phyloP scores from a whole-genome alignment of 2,329 filamentous ascomycete species.

The Sporothrix globosa region DNA sequence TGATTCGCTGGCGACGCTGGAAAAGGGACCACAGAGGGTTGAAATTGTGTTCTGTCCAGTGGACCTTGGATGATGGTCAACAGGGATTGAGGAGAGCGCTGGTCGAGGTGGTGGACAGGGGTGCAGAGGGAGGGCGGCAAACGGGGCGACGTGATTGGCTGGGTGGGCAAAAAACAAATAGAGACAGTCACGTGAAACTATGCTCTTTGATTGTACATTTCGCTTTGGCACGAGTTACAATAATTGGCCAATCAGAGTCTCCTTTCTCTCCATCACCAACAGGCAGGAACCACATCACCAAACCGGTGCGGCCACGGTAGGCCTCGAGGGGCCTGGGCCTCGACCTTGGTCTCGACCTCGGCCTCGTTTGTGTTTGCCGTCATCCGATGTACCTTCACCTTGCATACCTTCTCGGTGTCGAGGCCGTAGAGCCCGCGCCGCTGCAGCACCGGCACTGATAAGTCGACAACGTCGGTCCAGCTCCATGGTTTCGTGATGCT shows the following conservation, averaged over 20 bases:
- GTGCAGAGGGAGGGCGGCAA: slow-evolving; percentile 34
- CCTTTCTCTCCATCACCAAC: slow-evolving; percentile 14
- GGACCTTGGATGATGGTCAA: slow-evolving; percentile 13
- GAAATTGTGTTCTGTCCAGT: background rate
- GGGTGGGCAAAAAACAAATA: background rate
- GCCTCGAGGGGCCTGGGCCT: slow-evolving; percentile 12
- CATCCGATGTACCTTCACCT: background rate
- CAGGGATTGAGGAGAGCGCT: slow-evolving; percentile 1
- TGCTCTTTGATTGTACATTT: background rate
- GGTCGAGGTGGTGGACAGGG: slow-evolving; percentile 3
- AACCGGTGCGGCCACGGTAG: slow-evolving; percentile 1
- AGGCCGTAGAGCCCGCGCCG: slow-evolving; percentile 48
- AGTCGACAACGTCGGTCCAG: slow-evolving; percentile 67
- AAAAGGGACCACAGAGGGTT: background rate
- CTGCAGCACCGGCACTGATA: slow-evolving; percentile 65
- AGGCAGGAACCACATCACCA: background rate
- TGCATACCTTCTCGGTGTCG: background rate
- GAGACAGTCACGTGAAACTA: slow-evolving; percentile 7
- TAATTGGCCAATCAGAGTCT: slow-evolving; percentile 11
- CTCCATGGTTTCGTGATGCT: slow-evolving; percentile 52
- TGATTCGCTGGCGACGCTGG: slow-evolving; percentile 27
- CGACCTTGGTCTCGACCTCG: background rate
- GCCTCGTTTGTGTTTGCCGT: background rate
- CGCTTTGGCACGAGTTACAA: background rate
- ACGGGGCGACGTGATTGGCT: slow-evolving; percentile 33